Evolutionary conservation across 805 yeast genomes (phyloP).

Genomic region (Debaryomyces maramus): DNA sequence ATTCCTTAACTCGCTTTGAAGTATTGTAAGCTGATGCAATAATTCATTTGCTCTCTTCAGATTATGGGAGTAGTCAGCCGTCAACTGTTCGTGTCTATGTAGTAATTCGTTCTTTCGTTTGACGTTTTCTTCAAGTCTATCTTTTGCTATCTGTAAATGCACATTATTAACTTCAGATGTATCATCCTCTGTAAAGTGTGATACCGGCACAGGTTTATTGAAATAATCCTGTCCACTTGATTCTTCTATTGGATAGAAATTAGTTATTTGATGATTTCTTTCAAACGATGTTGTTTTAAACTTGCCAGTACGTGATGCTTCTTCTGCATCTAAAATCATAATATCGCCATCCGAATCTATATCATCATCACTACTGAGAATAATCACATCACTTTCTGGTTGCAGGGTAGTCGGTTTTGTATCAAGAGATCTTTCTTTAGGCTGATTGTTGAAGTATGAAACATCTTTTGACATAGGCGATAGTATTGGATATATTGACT

Average conservation of each 20-base stretch:
- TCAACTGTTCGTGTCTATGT: background rate
- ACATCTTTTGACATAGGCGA: background rate
- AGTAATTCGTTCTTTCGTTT: background rate
- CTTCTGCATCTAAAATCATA: slow-evolving; percentile 27
- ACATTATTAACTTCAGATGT: background rate
- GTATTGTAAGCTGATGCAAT: background rate
- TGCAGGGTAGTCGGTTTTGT: background rate
- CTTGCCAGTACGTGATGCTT: slow-evolving; percentile 24
- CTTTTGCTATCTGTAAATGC: background rate
- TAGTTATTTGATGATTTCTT: background rate
- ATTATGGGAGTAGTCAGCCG: background rate
- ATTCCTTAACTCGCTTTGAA: background rate
- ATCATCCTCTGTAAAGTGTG: slow-evolving; percentile 15
- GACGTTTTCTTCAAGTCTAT: background rate
- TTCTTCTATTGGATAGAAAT: background rate
- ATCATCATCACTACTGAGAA: background rate
- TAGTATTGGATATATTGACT: no score
- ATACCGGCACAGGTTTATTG: slow-evolving; percentile 32
- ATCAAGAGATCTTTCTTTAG: background rate
- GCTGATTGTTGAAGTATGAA: background rate
- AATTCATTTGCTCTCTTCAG: background rate
- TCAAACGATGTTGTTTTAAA: slow-evolving; percentile 27
- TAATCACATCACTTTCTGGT: slow-evolving; percentile 1
- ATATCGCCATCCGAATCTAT: slow-evolving; percentile 24
- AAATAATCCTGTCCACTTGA: slow-evolving; percentile 5